Evolutionary conservation across 495 filamentous ascomycete species (phyloP).

Genomic region (Neurospora africana): DNA sequence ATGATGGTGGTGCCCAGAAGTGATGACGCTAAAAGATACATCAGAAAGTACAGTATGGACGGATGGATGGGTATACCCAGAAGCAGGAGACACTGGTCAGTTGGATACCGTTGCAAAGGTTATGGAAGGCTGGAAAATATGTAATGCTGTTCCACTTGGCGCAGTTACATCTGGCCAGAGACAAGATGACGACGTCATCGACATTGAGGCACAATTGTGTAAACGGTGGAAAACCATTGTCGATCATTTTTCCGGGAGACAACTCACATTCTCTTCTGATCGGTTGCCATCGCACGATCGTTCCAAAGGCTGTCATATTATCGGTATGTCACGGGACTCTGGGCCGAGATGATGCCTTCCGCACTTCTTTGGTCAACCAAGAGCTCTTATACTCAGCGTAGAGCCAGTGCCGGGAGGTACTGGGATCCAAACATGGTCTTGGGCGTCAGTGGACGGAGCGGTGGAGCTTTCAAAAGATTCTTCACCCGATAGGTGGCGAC

Average conservation of each 20-base stretch:
- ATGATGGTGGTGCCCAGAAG: neutral
- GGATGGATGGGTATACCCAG: neutral
- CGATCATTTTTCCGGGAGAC: neutral
- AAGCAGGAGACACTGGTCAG: neutral
- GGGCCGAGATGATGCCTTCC: neutral
- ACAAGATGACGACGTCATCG: neutral
- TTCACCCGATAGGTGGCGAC: neutral
- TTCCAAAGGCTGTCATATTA: neutral
- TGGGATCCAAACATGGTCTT: neutral
- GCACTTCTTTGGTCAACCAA: neutral
- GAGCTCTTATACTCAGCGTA: neutral
- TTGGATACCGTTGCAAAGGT: neutral
- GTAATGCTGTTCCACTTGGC: neutral
- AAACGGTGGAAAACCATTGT: neutral
- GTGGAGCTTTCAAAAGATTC: neutral
- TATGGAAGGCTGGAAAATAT: neutral
- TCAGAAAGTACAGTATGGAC: neutral
- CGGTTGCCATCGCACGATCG: neutral
- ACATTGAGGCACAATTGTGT: neutral
- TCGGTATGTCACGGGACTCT: neutral
- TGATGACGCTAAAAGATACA: neutral
- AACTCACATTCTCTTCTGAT: neutral
- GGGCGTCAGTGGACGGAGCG: neutral
- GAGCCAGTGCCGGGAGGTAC: neutral
- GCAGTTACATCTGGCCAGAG: neutral